phyloP scores from a whole-genome alignment of 768 basidiomycete genomes.

The Harrya chromipes region DNA sequence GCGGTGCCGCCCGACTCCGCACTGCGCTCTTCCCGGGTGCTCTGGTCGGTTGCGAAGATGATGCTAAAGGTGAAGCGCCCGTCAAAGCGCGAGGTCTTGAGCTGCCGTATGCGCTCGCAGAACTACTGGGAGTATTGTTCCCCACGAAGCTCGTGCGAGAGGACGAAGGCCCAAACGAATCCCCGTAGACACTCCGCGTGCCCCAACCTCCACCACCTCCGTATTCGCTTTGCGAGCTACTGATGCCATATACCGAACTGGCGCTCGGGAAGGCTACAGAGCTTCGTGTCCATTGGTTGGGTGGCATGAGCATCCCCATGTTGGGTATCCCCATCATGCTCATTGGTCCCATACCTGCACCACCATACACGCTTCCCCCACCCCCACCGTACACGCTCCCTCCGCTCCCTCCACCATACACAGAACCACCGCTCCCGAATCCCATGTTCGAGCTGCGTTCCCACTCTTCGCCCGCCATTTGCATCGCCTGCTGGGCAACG shows the following conservation, averaged over 20 bases:
- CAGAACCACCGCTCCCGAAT: constrained; percentile 36
- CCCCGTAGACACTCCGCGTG: constrained; percentile 70
- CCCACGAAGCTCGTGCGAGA: constrained; percentile 13
- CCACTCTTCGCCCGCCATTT: constrained; percentile 88
- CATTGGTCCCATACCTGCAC: constrained; percentile 36
- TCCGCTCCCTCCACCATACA: constrained; percentile 36
- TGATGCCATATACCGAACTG: constrained; percentile 53
- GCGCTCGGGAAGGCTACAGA: constrained; percentile 50
- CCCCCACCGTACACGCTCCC: constrained; percentile 45
- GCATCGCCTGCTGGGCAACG: constrained; percentile 88
- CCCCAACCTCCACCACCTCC: constrained; percentile 51
- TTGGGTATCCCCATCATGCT: constrained; percentile 40
- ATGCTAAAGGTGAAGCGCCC: constrained; percentile 22
- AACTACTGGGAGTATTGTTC: constrained; percentile 7
- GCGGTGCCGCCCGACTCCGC: constrained; percentile 42
- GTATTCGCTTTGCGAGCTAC: constrained; percentile 60
- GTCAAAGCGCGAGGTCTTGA: constrained; percentile 35
- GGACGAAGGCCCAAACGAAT: constrained; percentile 46
- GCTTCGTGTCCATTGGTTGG: constrained; percentile 40
- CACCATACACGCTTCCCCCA: constrained; percentile 32
- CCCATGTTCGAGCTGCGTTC: constrained; percentile 68
- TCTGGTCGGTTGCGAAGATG: constrained; percentile 7
- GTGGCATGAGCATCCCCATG: constrained; percentile 38
- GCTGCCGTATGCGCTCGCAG: constrained; percentile 18
- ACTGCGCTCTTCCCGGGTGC: constrained; percentile 18